Evolutionary conservation across 179 eudicot species (phyloP).

Genomic region (Beta corolliflora): DNA sequence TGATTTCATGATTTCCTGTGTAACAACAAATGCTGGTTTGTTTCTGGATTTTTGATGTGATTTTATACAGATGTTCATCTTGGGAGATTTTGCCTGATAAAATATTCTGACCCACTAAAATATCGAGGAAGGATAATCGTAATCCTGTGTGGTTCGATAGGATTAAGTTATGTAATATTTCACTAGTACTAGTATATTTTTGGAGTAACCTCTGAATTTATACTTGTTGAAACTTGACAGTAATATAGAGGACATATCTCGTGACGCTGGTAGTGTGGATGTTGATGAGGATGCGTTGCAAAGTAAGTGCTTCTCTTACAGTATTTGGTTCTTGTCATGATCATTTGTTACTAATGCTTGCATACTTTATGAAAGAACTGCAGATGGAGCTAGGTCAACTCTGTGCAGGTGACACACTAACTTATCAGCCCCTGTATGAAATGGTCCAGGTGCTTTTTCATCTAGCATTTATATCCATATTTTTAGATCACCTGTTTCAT

Average conservation of each 20-base stretch:
- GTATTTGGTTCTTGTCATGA: neutral
- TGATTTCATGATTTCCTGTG: neutral
- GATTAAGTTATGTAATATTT: neutral
- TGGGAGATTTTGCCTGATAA: neutral
- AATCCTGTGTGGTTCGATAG: neutral
- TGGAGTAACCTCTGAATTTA: conserved; percentile 10
- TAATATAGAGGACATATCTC: conserved; percentile 93
- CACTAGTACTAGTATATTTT: neutral
- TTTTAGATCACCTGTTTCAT: neutral
- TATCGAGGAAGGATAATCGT: conserved; percentile 3
- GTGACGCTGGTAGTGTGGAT: conserved; percentile 90
- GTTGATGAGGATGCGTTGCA: conserved; percentile 70
- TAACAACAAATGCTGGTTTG: too few relatives aligned
- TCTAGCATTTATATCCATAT: conserved; percentile 1
- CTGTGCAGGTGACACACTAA: conserved; percentile 38
- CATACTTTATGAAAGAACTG: conserved; percentile 55
- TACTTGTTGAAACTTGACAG: conserved; percentile 46
- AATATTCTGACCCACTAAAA: neutral
- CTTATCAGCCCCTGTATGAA: conserved; percentile 80
- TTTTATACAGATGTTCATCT: neutral
- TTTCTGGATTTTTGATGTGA: neutral
- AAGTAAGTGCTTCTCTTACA: conserved; percentile 55
- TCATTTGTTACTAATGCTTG: conserved; percentile 31
- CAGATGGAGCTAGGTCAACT: conserved; percentile 79
- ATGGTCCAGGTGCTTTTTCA: conserved; percentile 62